Base-by-base conservation (phyloP, 78 protist genomes). In the Mastigamoeba balamuthi region DNA sequence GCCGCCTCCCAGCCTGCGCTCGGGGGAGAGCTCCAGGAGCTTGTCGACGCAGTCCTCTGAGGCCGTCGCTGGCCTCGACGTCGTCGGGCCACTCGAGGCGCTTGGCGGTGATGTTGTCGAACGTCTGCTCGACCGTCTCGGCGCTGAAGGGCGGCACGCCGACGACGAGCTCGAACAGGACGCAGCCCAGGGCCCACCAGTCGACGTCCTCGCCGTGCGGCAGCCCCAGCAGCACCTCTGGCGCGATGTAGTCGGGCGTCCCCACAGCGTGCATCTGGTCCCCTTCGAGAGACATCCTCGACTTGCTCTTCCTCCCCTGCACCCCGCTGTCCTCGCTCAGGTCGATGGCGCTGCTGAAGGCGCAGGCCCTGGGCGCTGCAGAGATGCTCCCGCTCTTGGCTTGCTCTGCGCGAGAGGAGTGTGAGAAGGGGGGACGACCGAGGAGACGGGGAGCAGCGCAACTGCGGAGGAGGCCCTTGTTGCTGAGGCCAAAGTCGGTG, bases 201-300 rank as follows among this genome's bases (percentile, higher is more conserved):
- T 84, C 88, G 3, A 75, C 88, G n/a, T 64, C 63, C 70, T 69
- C 67, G 63, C 91, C 85, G 76, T 86, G 89, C 1, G 80, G 84
- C 33, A n/a, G 41, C 0, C 95, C 95, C 33, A 72, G 73, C 6
- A 96, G 70, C 23, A 94, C 83, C 80, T 96, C 99, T 0, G 99
- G 99, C 6, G 99, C 94, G 38, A 96, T 44, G 76, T 96, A 94
- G 71, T 96, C 97, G 4, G 99, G 99, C 7, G 99, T 96, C 23
- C 98, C 98, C 33, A 87, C 80, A 33, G 17, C 9, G 17, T 69
- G 77, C 0, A 75, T 66, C 36, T 82, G 74, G 3, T 76, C 79
- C 25, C n/a, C n/a, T n/a, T n/a, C n/a, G n/a, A n/a, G n/a, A n/a
- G n/a, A n/a, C n/a, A n/a, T n/a, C n/a, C n/a, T n/a, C n/a, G n/a